Conservation (phyloP, 352 stramenopile genomes). For the Phytophthora fragariaefolia region DNA sequence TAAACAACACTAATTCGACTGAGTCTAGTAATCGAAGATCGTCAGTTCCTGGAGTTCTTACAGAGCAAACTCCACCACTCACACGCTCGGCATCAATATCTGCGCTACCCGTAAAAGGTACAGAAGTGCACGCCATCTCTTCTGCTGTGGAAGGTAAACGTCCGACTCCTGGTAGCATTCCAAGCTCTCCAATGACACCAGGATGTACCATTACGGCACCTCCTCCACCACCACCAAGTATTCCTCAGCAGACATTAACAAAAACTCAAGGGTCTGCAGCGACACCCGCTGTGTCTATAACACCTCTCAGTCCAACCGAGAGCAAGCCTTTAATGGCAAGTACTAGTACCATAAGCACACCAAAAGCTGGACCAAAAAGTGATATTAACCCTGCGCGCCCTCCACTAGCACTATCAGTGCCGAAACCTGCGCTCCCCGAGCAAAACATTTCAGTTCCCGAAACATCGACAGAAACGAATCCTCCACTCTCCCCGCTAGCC, state of each 20-base stretch:
- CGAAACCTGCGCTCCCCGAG: background rate
- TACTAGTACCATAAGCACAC: background rate
- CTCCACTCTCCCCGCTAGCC: constrained; percentile 27
- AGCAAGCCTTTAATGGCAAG: background rate
- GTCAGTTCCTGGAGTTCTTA: constrained; percentile 12
- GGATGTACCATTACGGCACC: background rate
- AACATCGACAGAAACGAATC: constrained; percentile 5
- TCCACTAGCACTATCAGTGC: background rate
- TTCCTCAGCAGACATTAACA: background rate
- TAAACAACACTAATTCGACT: background rate
- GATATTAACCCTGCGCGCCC: constrained; percentile 2
- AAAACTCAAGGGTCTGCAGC: background rate
- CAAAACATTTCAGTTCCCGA: background rate
- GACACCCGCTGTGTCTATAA: background rate
- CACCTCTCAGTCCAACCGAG: background rate
- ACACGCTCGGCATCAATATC: constrained; percentile 43
- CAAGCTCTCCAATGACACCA: constrained; percentile 1
- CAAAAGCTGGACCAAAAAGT: background rate
- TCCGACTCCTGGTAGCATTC: constrained; percentile 3
- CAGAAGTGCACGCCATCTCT: background rate
- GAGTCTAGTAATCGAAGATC: background rate
- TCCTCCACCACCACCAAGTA: background rate
- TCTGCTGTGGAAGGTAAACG: constrained; percentile 1
- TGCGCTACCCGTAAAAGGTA: constrained; percentile 15
- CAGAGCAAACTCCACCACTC: constrained; percentile 7